Evolutionary conservation across 192 early-diverging fungal species (phyloP).

Genomic region (Lobosporangium transversale): DNA sequence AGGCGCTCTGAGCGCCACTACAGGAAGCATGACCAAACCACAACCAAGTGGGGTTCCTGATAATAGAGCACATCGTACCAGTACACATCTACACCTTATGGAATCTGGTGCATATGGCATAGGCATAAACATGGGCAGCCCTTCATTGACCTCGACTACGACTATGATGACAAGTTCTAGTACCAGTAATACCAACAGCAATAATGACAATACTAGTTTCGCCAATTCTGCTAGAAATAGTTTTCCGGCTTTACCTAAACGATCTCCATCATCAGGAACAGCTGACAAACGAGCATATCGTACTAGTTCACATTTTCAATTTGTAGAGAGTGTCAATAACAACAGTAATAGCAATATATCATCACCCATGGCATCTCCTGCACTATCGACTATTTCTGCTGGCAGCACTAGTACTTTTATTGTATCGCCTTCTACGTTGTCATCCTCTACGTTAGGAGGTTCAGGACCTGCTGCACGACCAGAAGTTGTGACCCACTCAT

Average conservation of each 20-base stretch:
- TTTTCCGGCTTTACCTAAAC: too few species aligned
- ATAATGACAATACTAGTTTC: neutral
- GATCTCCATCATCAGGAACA: neutral
- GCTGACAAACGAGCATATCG: neutral
- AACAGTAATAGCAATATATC: neutral
- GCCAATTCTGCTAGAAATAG: too few species aligned
- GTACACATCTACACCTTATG: slow-evolving; percentile 7
- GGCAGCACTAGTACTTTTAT: too few species aligned
- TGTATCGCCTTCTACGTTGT: neutral
- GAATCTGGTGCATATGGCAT: neutral
- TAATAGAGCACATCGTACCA: slow-evolving; percentile 17
- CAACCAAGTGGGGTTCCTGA: neutral
- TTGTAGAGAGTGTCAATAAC: neutral
- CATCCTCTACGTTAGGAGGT: neutral
- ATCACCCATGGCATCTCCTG: neutral
- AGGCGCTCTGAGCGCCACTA: neutral
- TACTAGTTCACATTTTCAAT: neutral
- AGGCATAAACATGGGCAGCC: too few species aligned
- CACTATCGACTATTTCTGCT: neutral
- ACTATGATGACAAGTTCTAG: too few species aligned
- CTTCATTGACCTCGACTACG: neutral
- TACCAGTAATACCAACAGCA: neutral
- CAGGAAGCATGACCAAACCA: neutral
- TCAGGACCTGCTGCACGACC: neutral
- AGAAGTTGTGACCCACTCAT: neutral